Evolutionary conservation across 2,329 filamentous ascomycete genomes (phyloP).

Genomic region (Nothophoma quercina): DNA sequence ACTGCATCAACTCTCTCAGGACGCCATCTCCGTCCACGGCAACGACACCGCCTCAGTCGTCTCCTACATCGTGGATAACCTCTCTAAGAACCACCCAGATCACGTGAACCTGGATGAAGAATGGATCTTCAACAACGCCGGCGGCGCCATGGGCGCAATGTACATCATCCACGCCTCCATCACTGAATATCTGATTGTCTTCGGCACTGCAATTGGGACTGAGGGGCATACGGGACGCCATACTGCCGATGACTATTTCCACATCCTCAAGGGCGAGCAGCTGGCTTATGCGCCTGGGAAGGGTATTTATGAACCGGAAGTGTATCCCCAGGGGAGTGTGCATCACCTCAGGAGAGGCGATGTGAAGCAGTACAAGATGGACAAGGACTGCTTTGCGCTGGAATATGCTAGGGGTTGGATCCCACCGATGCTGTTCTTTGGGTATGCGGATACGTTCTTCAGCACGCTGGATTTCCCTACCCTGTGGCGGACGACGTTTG

Average conservation of each 20-base stretch:
- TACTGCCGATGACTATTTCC: constrained; percentile 93
- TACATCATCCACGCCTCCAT: constrained; percentile 87
- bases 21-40: constrained; percentile 72
- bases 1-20: constrained; percentile 72
- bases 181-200: constrained; percentile 65
- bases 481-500: constrained; percentile 76
- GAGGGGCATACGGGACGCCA: constrained; percentile 89
- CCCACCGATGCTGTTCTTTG: constrained; percentile 90
- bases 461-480: constrained; percentile 88
- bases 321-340: constrained; percentile 73
- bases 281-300: constrained; percentile 70
- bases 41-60: constrained; percentile 77
- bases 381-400: constrained; percentile 77
- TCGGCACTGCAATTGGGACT: constrained; percentile 74
- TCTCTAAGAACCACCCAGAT: constrained; percentile 53
- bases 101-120: constrained; percentile 76
- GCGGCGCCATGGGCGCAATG: constrained; percentile 91
- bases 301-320: constrained; percentile 70
- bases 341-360: constrained; percentile 75
- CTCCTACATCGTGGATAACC: constrained; percentile 72
- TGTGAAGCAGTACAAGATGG: constrained; percentile 86
- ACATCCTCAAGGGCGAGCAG: constrained; percentile 83
- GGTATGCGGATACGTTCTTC: constrained; percentile 79
- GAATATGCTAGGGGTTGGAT: constrained; percentile 91
- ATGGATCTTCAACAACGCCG: constrained; percentile 93